Base-by-base conservation (phyloP, 352 stramenopile genomes). In the Phytophthora citrophthora region DNA sequence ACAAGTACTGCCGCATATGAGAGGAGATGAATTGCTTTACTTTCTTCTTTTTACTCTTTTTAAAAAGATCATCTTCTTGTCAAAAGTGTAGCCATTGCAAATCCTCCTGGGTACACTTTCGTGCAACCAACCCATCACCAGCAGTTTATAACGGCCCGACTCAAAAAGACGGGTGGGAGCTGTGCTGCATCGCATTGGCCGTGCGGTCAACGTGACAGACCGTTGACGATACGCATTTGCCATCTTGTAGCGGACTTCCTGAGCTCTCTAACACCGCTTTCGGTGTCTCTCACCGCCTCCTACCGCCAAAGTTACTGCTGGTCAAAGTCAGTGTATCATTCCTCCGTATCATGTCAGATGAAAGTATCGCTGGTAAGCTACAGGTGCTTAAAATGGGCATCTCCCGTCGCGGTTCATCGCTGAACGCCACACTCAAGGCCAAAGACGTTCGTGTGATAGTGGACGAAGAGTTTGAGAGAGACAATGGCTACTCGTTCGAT, bases 401-500 rank as follows among this genome's bases (percentile, higher is more conserved):
- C 52, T 90, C 81, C 41, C 71, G 79, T 23, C 81, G 81, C 43
- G 79, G 81, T 23, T 90, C 81, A 55, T 81, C 79, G 38, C 77
- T 90, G 8, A 93, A 93, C 41, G 82, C 80, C 41, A 72, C 76
- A 12, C 54, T 88, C 3, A 79, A 88, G 47, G 79, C 81, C 20
- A 83, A 87, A 46, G 79, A 89, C 51, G 76, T 90, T 50, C 79
- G 81, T 5, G 13, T 90, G 59, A 68, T 86, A 54, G 61, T 90
- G 40, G 81, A 90, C 58, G 74, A 77, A 39, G 74, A 74, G 31
- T 93, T 93, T 29, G 68, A 87, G 65, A 61, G 55, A 18, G 70
- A 84, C 36, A 87, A 93, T 57, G 81, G 84, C 45, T 91, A 87
- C 76, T 89, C 83, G 64, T 93, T 85, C 71, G 84, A 93, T 80